phyloP scores from a whole-genome alignment of 495 filamentous ascomycete species.

The Jackrogersella minutella region DNA sequence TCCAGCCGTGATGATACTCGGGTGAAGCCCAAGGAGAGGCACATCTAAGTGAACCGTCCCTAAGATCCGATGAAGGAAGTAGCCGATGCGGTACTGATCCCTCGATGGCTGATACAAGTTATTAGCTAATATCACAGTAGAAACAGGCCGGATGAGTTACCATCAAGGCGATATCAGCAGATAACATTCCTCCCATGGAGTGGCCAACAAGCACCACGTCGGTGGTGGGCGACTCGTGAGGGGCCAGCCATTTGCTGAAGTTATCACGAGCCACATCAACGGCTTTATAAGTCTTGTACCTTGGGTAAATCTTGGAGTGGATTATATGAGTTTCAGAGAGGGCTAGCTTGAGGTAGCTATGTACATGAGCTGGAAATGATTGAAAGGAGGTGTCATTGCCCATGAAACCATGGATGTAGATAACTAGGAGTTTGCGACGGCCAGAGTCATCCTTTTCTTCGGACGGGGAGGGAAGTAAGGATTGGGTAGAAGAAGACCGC shows the following conservation, averaged over 20 bases:
- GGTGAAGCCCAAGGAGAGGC: slow-evolving; percentile 88
- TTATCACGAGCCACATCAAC: slow-evolving; percentile 78
- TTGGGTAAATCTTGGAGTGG: slow-evolving; percentile 91
- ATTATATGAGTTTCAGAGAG: slow-evolving; percentile 78
- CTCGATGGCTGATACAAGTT: slow-evolving; percentile 31
- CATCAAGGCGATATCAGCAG: slow-evolving; percentile 79
- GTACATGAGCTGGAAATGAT: slow-evolving; percentile 86
- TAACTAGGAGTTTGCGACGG: slow-evolving; percentile 72
- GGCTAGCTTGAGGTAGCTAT: slow-evolving; percentile 73
- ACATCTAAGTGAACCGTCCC: slow-evolving; percentile 87
- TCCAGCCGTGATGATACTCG: slow-evolving; percentile 81
- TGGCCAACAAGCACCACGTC: slow-evolving; percentile 89
- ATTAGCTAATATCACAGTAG: slow-evolving; percentile 29
- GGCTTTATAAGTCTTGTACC: slow-evolving; percentile 81
- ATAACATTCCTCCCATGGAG: slow-evolving; percentile 87
- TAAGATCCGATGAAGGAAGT: slow-evolving; percentile 78
- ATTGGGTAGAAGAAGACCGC: slow-evolving; percentile 70
- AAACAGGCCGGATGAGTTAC: slow-evolving; percentile 44
- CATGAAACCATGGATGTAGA: slow-evolving; percentile 95
- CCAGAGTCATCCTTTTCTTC: slow-evolving; percentile 46
- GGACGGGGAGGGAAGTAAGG: slow-evolving; percentile 61
- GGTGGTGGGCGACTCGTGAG: slow-evolving; percentile 75
- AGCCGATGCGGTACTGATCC: slow-evolving; percentile 36
- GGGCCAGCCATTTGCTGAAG: slow-evolving; percentile 83
- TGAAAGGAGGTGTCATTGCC: slow-evolving; percentile 89